phyloP scores from a whole-genome alignment of 2,329 filamentous ascomycete species.

The Aspergillus caelatus region DNA sequence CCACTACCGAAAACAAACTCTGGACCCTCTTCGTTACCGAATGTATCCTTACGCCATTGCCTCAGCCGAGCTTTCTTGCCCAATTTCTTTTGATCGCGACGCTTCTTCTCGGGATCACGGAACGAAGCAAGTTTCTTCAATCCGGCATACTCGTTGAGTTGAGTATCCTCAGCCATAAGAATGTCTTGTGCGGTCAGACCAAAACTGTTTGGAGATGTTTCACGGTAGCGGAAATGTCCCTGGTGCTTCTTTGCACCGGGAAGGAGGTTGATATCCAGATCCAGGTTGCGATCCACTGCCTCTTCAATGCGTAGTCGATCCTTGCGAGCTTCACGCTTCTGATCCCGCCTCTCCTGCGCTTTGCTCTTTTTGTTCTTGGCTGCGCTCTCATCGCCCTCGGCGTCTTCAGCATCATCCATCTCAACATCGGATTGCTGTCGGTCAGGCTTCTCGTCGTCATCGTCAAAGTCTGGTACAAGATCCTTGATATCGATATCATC shows the following conservation, averaged over 20 bases:
- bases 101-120: constrained; percentile 85
- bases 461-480: constrained; percentile 82
- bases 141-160: constrained; percentile 87
- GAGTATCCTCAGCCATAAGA: constrained; percentile 80
- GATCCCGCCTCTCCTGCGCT: constrained; percentile 55
- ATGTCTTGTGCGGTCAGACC: constrained; percentile 90
- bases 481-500: constrained; percentile 98
- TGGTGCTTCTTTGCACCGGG: constrained; percentile 55
- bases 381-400: constrained; percentile 36
- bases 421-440: constrained; percentile 61
- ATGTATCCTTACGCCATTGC: constrained; percentile 77
- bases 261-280: constrained; percentile 68
- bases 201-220: constrained; percentile 87
- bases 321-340: constrained; percentile 73
- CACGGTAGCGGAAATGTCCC: constrained; percentile 81
- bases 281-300: constrained; percentile 79
- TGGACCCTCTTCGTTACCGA: constrained; percentile 62
- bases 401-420: constrained; percentile 43
- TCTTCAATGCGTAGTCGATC: constrained; percentile 84
- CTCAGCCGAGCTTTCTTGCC: constrained; percentile 90
- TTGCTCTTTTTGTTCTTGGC: constrained; percentile 48
- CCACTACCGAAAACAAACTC: constrained; percentile 33
- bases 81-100: constrained; percentile 81
- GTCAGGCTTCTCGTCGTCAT: constrained; percentile 64
- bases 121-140: constrained; percentile 94